Base-by-base conservation (phyloP, 805 yeast species). In the Yarrowia bubula region DNA sequence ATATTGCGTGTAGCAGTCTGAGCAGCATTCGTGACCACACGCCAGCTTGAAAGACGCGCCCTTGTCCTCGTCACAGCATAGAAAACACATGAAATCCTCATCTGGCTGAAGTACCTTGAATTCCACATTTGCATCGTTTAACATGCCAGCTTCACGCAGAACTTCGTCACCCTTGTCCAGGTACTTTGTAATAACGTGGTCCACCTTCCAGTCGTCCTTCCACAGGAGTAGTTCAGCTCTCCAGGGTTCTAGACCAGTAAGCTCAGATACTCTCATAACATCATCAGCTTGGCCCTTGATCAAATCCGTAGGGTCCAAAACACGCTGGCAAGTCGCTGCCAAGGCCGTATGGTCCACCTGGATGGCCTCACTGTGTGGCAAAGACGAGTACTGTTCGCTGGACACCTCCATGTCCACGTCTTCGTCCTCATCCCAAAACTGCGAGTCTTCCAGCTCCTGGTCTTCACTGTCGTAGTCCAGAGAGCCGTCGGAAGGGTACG, bases 11-110 rank as follows among this genome's bases (percentile, higher is more conserved):
- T 88, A 92, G 74, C 99, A 93, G 11, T 76, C 77, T 1, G 78
- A 69, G 73, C 99, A 95, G 69, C 79, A 88, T 61, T 77, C 78
- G 74, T 93, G 97, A 8, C 80, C 81, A 74, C 98, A 95, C 14
- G 80, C 80, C 15, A 90, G 74, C 2, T 81, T 75, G 70, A 85
- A 89, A 48, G 81, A 70, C 66, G 75, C 65, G 65, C 70, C 71
- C 15, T 67, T 67, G 0, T 72, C 78, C 0, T 81, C 82, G 32
- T 87, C 88, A 73, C 90, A 89, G 75, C 97, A 92, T n/a, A 92
- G 86, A 14, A 75, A 70, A 73, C 97, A 91, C 32, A 73, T 67
- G 68, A 79, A 83, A 11, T 71, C 75, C 3, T 60, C 69, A 3
- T 72, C 72, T 0, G 75, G 70, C 46, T 65, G 66, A 28, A 13